Conservation (phyloP, 768 basidiomycete genomes). For the Trametes cubensis region DNA sequence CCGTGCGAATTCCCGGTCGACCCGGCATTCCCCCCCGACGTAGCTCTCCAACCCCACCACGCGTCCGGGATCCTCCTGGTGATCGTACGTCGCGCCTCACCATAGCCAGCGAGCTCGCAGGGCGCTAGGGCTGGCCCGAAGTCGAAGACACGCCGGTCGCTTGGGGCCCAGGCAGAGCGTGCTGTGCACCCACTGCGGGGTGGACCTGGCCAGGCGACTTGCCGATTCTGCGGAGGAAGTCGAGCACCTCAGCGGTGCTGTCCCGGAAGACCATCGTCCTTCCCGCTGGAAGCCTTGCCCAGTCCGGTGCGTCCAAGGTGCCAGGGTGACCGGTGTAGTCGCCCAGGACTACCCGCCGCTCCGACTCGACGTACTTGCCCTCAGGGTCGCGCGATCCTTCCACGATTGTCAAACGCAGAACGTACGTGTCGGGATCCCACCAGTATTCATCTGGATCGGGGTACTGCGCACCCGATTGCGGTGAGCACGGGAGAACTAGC, state of each 20-base stretch:
- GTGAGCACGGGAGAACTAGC: background rate
- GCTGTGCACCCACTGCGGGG: conserved; percentile 8
- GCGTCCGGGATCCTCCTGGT: background rate
- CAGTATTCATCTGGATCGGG: conserved; percentile 10
- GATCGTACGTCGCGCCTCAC: conserved; percentile 8
- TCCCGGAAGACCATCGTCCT: conserved; percentile 19
- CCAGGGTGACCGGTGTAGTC: conserved; percentile 15
- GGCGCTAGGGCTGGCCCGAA: background rate
- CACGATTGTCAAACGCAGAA: conserved; percentile 20
- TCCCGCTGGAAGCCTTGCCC: conserved; percentile 11
- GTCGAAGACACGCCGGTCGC: background rate
- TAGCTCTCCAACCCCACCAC: background rate
- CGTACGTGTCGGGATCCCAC: conserved; percentile 18
- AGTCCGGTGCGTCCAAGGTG: conserved; percentile 16
- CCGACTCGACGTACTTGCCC: conserved; percentile 3
- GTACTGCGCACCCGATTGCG: background rate
- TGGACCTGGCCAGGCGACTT: conserved; percentile 4
- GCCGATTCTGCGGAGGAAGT: background rate
- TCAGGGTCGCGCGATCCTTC: background rate
- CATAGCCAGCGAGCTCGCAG: background rate
- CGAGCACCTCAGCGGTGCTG: conserved; percentile 4
- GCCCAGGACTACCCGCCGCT: conserved; percentile 10
- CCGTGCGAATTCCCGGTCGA: conserved; percentile 6
- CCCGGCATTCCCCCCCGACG: background rate
- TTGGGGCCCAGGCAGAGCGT: background rate